Evolutionary conservation across 2,329 filamentous ascomycete species (phyloP), one percentile per base, ranked within the genome.

Genomic region (Metarhizium album): DNA sequence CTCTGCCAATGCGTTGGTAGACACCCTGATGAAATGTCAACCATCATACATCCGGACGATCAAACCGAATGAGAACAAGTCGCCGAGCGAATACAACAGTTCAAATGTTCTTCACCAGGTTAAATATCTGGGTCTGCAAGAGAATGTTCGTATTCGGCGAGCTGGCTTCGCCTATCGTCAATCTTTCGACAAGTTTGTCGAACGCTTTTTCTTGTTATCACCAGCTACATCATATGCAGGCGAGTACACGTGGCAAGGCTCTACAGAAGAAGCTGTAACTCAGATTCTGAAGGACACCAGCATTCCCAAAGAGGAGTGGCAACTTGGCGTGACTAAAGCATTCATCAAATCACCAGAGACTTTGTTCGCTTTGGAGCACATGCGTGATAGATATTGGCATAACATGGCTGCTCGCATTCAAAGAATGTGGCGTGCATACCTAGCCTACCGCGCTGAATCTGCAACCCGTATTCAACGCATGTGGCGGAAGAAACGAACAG

Each of bases 31-130:
- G 90, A 95, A 96, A 70, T 91, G 90, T 51, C 88, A 93, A 59
- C 93, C 93, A 1, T 96, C 90, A 2, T 98, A 98, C 64, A 98
- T 98, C 60, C 88, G 93, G 65, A 98, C 93, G 1, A 97, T 98
- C 73, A 98, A 98, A 70, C 93, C 93, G 2, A 98, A 98, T 72
- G 93, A 98, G 70, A 97, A 96, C 74, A 98, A 97, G 69, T 95
- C 90, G 2, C 86, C 90, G 0, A 84, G 82, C 11, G 93, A 98
- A 65, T 98, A 95, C 68, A 96, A 95, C 60, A 78, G 80, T 20
- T 82, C 83, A 29, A 97, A 97, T 60, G 93, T 98, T 20, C 76
- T 97, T 61, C 93, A 98, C 75, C 93, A 98, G 67, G 89, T 97
- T 77, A 97, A 98, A 66, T 98, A 98, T 62, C 84, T 98, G 14